Evolutionary conservation across 495 filamentous ascomycete species (phyloP).

Genomic region (Xylaria telfairii): DNA sequence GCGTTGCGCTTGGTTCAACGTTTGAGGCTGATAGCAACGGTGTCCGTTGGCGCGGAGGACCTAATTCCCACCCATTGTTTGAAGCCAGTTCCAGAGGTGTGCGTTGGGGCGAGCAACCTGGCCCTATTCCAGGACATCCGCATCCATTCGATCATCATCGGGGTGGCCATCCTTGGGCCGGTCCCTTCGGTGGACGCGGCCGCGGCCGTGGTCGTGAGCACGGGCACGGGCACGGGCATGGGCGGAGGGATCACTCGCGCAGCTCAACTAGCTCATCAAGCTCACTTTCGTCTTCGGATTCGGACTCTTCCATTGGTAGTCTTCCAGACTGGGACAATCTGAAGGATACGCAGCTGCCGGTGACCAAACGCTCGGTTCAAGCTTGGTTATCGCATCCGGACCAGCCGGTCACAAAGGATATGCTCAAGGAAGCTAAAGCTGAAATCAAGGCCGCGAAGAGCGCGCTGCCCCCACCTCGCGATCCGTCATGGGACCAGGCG

Average conservation of each 20-base stretch:
- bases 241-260: conserved; percentile 25
- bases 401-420: conserved; percentile 49
- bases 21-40: conserved; percentile 52
- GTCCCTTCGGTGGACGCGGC: conserved; percentile 19
- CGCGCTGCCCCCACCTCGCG: conserved; percentile 18
- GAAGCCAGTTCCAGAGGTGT: conserved; percentile 17
- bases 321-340: conserved; percentile 56
- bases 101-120: conserved; percentile 3
- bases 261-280: conserved; percentile 34
- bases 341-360: conserved; percentile 47
- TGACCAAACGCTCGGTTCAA: conserved; percentile 42
- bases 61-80: neutral
- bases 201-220: conserved; percentile 25
- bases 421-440: conserved; percentile 42
- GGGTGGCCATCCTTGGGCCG: neutral
- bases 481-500: conserved; percentile 30
- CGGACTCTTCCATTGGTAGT: conserved; percentile 50
- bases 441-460: conserved; percentile 49
- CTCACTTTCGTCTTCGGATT: conserved; percentile 39
- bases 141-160: neutral
- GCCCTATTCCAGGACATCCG: conserved; percentile 1
- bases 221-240: conserved; percentile 5
- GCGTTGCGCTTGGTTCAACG: conserved; percentile 44
- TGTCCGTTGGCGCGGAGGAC: conserved; percentile 37
- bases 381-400: conserved; percentile 52